A percentile compares a stretch with the other conserved stretches of the same genome.
Conservation (phyloP, 2,329 filamentous ascomycete species). For the Fusarium sp. region DNA sequence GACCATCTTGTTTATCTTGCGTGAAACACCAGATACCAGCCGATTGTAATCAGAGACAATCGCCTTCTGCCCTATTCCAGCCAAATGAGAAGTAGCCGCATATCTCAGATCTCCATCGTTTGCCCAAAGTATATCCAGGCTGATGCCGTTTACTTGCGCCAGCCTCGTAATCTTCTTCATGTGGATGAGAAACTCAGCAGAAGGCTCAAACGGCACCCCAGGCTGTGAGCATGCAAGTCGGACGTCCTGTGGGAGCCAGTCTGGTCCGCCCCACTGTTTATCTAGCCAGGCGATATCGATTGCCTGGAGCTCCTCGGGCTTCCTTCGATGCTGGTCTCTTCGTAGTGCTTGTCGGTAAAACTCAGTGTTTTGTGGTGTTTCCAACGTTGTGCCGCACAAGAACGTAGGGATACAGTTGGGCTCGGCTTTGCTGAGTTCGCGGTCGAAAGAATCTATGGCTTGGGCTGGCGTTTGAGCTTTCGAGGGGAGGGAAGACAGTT, state of each 20-base stretch:
- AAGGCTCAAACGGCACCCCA: neutral
- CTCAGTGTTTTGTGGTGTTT: neutral
- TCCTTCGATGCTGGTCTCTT: neutral
- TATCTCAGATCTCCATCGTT: neutral
- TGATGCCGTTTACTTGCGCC: neutral
- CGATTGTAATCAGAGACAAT: neutral
- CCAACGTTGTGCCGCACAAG: neutral
- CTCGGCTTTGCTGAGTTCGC: neutral
- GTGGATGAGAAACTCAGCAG: neutral
- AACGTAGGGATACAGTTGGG: neutral
- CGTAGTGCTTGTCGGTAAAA: no score
- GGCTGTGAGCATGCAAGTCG: neutral
- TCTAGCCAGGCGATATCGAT: neutral
- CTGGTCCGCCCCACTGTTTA: neutral
- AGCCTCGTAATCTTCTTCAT: neutral
- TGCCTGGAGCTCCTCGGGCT: neutral
- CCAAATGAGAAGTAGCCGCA: neutral
- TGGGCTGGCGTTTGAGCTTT: neutral
- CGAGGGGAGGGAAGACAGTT: neutral
- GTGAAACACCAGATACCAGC: neutral
- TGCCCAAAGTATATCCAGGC: neutral
- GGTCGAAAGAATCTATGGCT: neutral
- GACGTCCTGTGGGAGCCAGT: neutral
- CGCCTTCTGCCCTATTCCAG: neutral
- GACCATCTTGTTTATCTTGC: neutral